Conservation (phyloP, 495 filamentous ascomycete genomes). For the Penicillium fimorum region DNA sequence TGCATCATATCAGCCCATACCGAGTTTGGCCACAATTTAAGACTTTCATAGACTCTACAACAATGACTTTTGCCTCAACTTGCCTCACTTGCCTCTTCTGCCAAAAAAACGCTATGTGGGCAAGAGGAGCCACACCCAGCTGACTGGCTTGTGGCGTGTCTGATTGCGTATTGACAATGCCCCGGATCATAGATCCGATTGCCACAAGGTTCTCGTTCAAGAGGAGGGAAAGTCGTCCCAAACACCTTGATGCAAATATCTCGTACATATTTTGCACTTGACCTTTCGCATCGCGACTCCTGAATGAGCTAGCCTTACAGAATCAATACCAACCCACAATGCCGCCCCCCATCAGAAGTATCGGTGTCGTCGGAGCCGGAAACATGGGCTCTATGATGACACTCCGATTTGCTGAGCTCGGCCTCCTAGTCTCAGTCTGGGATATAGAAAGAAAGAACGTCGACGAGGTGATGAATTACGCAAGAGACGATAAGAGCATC, state of each 20-base stretch:
- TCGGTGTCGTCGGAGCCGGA: constrained; percentile 64
- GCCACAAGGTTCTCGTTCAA: constrained; percentile 20
- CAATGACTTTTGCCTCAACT: background rate
- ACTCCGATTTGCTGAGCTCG: constrained; percentile 62
- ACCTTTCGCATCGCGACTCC: no score
- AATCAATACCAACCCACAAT: constrained; percentile 15
- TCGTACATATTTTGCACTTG: background rate
- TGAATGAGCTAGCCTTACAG: background rate
- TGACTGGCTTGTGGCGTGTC: background rate
- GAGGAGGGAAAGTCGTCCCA: constrained; percentile 3
- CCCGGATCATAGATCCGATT: constrained; percentile 13
- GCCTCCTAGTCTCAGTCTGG: constrained; percentile 58
- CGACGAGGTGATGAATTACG: constrained; percentile 33
- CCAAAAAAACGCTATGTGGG: background rate
- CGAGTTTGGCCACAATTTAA: background rate
- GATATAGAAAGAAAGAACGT: constrained; percentile 54
- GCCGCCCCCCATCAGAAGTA: constrained; percentile 38
- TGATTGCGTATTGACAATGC: constrained; percentile 24
- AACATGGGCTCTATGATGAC: constrained; percentile 66
- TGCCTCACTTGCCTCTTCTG: background rate
- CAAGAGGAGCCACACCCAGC: background rate
- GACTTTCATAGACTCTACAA: background rate
- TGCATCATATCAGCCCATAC: constrained; percentile 8
- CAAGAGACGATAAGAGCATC: constrained; percentile 19
- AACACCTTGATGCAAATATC: background rate